Evolutionary conservation across 306 rosid genomes (phyloP), one percentile per base, ranked within the genome.

Genomic region (Lotus japonicus): DNA sequence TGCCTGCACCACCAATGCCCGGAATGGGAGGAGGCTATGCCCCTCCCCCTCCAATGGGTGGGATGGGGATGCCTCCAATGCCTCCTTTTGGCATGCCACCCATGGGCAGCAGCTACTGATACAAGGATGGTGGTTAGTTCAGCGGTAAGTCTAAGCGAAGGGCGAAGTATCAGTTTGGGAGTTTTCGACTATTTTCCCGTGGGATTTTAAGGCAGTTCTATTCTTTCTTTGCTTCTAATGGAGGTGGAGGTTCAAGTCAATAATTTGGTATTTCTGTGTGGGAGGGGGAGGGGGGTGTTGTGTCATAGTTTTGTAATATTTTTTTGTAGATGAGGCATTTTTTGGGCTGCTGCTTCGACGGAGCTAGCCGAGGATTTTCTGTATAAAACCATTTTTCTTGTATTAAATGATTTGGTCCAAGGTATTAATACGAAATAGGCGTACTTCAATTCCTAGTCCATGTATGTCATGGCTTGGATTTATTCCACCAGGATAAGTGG

Each of bases 41-140:
- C 38, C 85, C 88, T 77, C 82, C 95, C 3, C 97, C 96, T 8
- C 84, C 82, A 46, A 89, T 89, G 97, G 96, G 95, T n/a, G 98
- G 98, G 74, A 21, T 90, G 80, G 98, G 98, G 56, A 92, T 90
- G 98, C 98, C 97, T 6, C 97, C 98, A 12, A 86, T 92, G 98
- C 98, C 98, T 52, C 96, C 97, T 31, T 94, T 53, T 67, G 98
- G 98, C 70, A 94, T 90, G 98, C 97, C 98, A 62, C 90, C 98
- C 12, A 94, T 90, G 98, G 98, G 98, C 19, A 84, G 92, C 73
- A 76, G 86, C 84, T 92, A 86, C 79, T 92, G 84, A 88, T 58
- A 46, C 59, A 4, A 58, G 15, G 39, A 68, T 35, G 11, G 5
- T 26, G 65, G 21, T 51, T 48, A 54, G 46, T 70, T 57, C 14